Evolutionary conservation across 2,329 filamentous ascomycete species (phyloP), one percentile per base, ranked within the genome.

Genomic region (Hypoxylon rubiginosum): DNA sequence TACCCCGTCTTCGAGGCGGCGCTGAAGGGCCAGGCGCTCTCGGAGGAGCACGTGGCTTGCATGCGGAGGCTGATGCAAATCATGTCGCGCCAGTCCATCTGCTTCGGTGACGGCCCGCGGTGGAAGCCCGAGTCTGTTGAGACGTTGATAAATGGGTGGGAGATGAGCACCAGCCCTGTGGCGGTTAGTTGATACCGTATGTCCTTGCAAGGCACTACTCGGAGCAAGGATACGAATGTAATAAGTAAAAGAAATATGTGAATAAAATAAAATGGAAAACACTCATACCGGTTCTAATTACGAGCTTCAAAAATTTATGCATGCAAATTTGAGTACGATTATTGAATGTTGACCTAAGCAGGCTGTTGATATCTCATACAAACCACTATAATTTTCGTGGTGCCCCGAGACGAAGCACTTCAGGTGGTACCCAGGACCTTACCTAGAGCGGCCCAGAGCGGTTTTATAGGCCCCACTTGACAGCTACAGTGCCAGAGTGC

Each of bases 31-130:
- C 64, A 58, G 21, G 57, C 67, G 8, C 3, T 62, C 17, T 46
- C 30, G 1, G 11, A 49, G 15, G 50, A 62, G 58, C 67, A 69
- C 15, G 60, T 69, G 5, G 50, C 53, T 1, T 62, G 53, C 50
- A 64, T 67, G 64, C 60, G 67, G 26, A 39, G n/a, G 41, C 45
- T 69, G 1, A 59, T 67, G 36, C 67, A 62, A 19, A 26, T 58
- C 24, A 61, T 67, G 58, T 59, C 64, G n/a, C 61, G 64, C 1
- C 53, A 64, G 21, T 57, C 64, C 3, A 41, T 69, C 7, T 69
- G 67, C 39, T 69, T 69, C 10, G 64, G 64, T 7, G 64, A 69
- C 10, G 64, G 67, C 2, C 67, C 67, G 32, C 50, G 67, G 17
- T 69, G 67, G 67, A 53, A 41, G 13, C 57, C 58, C 7, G 60